Evolutionary conservation across 2,329 filamentous ascomycete genomes (phyloP), one percentile per base, ranked within the genome.

Genomic region (Paecilomyces sp.): DNA sequence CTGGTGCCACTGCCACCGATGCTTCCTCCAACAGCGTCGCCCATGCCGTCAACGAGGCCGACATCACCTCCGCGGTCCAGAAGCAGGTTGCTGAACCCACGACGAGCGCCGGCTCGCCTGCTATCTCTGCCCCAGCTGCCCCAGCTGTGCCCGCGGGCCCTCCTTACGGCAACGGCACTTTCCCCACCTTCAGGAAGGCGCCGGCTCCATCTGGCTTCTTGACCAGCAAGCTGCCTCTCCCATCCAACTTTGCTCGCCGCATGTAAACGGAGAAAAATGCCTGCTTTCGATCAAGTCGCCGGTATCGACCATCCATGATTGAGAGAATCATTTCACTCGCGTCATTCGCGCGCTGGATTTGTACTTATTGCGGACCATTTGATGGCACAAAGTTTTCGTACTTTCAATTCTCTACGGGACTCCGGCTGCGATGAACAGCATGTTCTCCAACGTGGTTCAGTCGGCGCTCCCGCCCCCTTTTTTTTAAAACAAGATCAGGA

Each of bases 131-230:
- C 6, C 30, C 60, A 18, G 58, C 41, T 28, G 33, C 18, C 11
- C 33, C 57, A 53, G 28, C 22, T 53, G 22, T 53, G 13, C 28
- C 9, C 52, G 22, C n/a, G 12, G 31, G 31, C 11, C 31, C 55
- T n/a, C 55, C 55, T 8, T 57, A 41, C 28, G 34, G 55, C 18
- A 57, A 57, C 55, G 55, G 61, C 57, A 65, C 66, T 33, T 22
- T 54, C 60, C 62, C 60, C n/a, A 47, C 31, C 31, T 36, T 56
- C 41, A 53, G 52, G 11, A 53, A 53, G 51, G 41, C 41, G 22
- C 30, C 64, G 13, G 63, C 64, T 53, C 65, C 67, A 58, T 69
- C 67, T 56, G 65, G 72, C 52, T 74, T 73, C 62, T 60, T 65
- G 57, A 74, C 72, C 57, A 72, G 70, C 61, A 66, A 64, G 55